phyloP scores from a whole-genome alignment of 441 rosid species.

The Adansonia gregorii region DNA sequence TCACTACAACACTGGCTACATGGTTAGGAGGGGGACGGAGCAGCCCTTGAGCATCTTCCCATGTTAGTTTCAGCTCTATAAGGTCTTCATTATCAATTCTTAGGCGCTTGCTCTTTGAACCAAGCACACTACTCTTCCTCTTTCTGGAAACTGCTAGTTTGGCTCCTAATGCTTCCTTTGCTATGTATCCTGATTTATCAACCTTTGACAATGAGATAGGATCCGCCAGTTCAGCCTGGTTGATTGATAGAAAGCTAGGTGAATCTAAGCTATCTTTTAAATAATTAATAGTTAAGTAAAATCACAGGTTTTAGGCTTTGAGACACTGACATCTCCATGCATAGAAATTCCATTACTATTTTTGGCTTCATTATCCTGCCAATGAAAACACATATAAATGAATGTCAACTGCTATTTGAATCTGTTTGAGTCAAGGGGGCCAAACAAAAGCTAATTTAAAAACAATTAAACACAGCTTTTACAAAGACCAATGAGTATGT shows the following conservation, averaged over 20 bases:
- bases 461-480: slow-evolving; percentile 4
- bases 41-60: slow-evolving; percentile 96
- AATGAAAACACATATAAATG: slow-evolving; percentile 25
- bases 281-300: slow-evolving; percentile 28
- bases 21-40: slow-evolving; percentile 82
- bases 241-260: slow-evolving; percentile 32
- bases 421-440: neutral
- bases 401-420: slow-evolving; percentile 22
- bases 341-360: slow-evolving; percentile 43
- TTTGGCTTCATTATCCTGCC: slow-evolving; percentile 72
- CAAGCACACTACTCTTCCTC: slow-evolving; percentile 72
- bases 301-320: slow-evolving; percentile 30
- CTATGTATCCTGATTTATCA: slow-evolving; percentile 72
- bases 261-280: slow-evolving; percentile 23
- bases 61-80: slow-evolving; percentile 79
- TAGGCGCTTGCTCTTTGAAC: slow-evolving; percentile 80
- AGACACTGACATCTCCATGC: slow-evolving; percentile 60
- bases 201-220: slow-evolving; percentile 68
- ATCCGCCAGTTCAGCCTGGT: slow-evolving; percentile 70
- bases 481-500: slow-evolving; percentile 6
- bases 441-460: neutral
- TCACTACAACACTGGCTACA: slow-evolving; percentile 66
- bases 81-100: slow-evolving; percentile 79
- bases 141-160: slow-evolving; percentile 59
- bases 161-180: slow-evolving; percentile 71